These are phyloP conservation scores for Zasmidium angulare DNA, from an alignment of 2,329 filamentous ascomycete genomes.

Conservation along the genomic window DNA sequence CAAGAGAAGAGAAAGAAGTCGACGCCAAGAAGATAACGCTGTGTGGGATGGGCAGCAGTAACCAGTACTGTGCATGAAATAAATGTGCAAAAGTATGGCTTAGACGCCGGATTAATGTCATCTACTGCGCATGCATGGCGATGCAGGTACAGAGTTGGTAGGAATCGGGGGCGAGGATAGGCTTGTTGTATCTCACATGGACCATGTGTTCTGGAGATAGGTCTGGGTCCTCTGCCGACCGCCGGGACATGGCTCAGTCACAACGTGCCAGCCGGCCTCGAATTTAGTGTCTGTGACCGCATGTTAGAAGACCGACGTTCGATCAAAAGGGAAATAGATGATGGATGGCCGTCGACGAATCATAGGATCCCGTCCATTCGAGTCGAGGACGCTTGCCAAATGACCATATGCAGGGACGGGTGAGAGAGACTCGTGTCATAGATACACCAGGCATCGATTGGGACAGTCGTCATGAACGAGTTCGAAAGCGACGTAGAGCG, in stretches of 20 bases:
- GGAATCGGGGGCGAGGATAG: slow-evolving; percentile 5
- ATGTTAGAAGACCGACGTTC: neutral
- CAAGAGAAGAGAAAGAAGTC: neutral
- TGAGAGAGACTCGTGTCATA: slow-evolving; percentile 7
- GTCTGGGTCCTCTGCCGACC: neutral
- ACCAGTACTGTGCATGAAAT: slow-evolving; percentile 14
- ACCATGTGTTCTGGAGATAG: slow-evolving; percentile 5
- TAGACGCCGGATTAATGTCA: slow-evolving; percentile 10
- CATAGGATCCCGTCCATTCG: slow-evolving; percentile 1
- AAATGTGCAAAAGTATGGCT: slow-evolving; percentile 10
- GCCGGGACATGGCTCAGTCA: slow-evolving; percentile 4
- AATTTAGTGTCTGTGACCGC: slow-evolving; percentile 4
- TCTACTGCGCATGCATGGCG: slow-evolving; percentile 11
- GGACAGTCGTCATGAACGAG: slow-evolving; percentile 12
- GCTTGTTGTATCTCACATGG: slow-evolving; percentile 7
- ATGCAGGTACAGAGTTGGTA: slow-evolving; percentile 20
- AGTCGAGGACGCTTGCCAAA: neutral
- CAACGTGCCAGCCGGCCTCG: slow-evolving; percentile 6
- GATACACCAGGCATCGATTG: slow-evolving; percentile 12
- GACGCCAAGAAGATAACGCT: neutral
- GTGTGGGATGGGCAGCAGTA: slow-evolving; percentile 5
- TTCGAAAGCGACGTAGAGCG: neutral
- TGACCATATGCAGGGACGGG: slow-evolving; percentile 11
- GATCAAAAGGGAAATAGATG: slow-evolving; percentile 11
- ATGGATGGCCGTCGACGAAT: slow-evolving; percentile 8